Conservation (phyloP, 2,329 filamentous ascomycete species). For the Colletotrichum camelliae region DNA sequence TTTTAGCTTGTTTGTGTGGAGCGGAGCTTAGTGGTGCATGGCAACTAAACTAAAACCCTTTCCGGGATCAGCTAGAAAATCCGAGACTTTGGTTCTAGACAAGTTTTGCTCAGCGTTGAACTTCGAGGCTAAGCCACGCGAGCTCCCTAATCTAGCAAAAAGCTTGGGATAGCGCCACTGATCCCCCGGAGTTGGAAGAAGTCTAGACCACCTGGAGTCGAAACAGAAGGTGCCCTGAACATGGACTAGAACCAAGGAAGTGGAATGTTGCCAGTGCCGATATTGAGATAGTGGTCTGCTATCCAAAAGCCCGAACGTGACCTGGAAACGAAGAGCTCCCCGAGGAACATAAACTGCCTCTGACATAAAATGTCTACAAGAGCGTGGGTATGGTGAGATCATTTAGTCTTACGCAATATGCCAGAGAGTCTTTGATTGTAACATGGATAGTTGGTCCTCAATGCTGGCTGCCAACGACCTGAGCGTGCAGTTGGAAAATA, state of each 20-base stretch:
- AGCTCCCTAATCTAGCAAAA: background rate
- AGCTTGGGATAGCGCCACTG: background rate
- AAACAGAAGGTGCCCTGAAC: background rate
- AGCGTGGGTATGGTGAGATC: background rate
- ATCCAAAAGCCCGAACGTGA: background rate
- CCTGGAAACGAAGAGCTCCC: background rate
- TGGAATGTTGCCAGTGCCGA: background rate
- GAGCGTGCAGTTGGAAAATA: background rate
- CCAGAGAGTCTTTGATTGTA: background rate
- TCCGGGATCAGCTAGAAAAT: background rate
- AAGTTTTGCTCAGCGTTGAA: background rate
- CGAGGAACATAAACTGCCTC: background rate
- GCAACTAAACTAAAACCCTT: background rate
- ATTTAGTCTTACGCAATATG: background rate
- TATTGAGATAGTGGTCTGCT: background rate
- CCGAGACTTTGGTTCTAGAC: background rate
- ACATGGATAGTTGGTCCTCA: background rate
- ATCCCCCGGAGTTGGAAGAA: background rate
- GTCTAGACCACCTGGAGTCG: background rate
- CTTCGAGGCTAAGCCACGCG: background rate
- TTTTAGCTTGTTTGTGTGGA: background rate
- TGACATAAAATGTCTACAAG: background rate
- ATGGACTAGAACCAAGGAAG: background rate
- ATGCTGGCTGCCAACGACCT: background rate
- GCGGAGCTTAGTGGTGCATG: background rate